Conservation (phyloP, 257 asterid genomes). For the Solanum neorickii region DNA sequence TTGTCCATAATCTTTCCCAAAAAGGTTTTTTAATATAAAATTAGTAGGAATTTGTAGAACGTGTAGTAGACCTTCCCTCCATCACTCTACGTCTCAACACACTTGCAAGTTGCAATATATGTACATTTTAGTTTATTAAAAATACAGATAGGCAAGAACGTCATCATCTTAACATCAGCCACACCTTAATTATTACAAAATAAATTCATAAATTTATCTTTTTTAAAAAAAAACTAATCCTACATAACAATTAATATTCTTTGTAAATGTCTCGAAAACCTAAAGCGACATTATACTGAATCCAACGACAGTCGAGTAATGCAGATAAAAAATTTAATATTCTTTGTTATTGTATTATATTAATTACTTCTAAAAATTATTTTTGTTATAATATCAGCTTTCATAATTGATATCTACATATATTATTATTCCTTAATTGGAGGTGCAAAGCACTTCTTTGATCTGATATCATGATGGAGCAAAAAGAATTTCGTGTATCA, state of each 20-base stretch:
- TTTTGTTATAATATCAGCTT: neutral
- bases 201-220: neutral
- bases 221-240: too few species aligned
- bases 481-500: neutral
- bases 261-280: too few species aligned
- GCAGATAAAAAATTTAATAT: too few species aligned
- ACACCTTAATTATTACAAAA: neutral
- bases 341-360: too few species aligned
- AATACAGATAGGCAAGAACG: neutral
- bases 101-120: neutral
- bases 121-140: neutral
- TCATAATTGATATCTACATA: neutral
- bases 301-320: neutral
- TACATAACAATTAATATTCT: too few species aligned
- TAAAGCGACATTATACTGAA: accelerated
- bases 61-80: neutral
- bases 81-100: neutral
- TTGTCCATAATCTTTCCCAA: neutral
- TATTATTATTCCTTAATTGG: neutral
- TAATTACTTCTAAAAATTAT: neutral
- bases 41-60: neutral
- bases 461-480: neutral
- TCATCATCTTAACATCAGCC: neutral
- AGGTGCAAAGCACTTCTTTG: neutral
- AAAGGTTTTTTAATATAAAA: neutral